A percentile compares a stretch with the other conserved stretches of the same genome.
Evolutionary conservation across 2,329 filamentous ascomycete species (phyloP).

Genomic region (Colletotrichum spinosum): DNA sequence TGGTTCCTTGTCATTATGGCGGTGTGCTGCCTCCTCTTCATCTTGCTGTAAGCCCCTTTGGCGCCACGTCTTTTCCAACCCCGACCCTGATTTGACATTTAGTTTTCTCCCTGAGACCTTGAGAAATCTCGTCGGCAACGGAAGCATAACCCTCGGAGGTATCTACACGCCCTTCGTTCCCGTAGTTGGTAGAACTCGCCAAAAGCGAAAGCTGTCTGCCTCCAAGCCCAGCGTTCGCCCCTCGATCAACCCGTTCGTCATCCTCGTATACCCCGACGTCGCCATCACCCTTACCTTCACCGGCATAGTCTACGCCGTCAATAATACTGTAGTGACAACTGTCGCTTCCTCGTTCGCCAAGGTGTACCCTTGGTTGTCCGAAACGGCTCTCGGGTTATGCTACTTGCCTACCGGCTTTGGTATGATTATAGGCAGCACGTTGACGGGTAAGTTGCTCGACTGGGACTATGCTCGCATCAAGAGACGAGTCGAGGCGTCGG

Average conservation of each 20-base stretch:
- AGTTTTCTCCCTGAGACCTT: slow-evolving; percentile 47
- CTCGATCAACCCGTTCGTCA: slow-evolving; percentile 45
- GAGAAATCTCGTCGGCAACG: slow-evolving; percentile 44
- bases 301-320: slow-evolving; percentile 48
- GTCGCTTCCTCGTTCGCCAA: slow-evolving; percentile 46
- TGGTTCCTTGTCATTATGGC: slow-evolving; percentile 64
- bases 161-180: slow-evolving; percentile 39
- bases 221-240: slow-evolving; percentile 7
- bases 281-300: slow-evolving; percentile 46
- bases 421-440: slow-evolving; percentile 44
- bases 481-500: slow-evolving; percentile 13
- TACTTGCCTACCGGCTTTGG: slow-evolving; percentile 46
- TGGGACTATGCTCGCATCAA: slow-evolving; percentile 44
- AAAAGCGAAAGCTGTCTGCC: slow-evolving; percentile 15
- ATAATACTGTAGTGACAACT: slow-evolving; percentile 49
- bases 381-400: slow-evolving; percentile 47
- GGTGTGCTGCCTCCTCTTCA: slow-evolving; percentile 49
- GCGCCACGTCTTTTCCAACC: no score
- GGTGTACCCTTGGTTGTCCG: slow-evolving; percentile 42
- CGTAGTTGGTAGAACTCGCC: slow-evolving; percentile 35
- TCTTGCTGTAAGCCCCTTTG: slow-evolving; percentile 40
- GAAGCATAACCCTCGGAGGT: slow-evolving; percentile 37
- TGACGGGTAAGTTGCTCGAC: slow-evolving; percentile 46
- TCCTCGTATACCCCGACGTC: slow-evolving; percentile 47
- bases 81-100: no score